Conservation (phyloP, 2,329 filamentous ascomycete genomes). For the Colletotrichum sidae region DNA sequence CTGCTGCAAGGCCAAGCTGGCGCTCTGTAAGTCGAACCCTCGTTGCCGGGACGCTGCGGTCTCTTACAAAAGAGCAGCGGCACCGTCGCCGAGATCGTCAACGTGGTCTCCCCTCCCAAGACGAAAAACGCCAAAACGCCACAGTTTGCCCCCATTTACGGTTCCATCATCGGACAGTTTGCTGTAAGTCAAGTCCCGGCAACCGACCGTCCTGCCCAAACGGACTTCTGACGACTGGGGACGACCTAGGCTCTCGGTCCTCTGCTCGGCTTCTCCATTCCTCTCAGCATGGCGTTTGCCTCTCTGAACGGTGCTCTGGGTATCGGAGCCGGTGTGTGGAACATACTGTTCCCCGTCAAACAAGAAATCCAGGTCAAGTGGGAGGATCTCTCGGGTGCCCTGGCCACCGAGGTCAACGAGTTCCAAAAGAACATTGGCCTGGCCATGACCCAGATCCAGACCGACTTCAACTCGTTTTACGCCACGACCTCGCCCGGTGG, state of each 20-base stretch:
- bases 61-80: not conserved
- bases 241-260: not conserved
- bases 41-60: not conserved
- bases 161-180: constrained; percentile 1
- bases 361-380: not conserved
- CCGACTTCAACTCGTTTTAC: constrained; percentile 13
- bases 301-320: not conserved
- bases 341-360: constrained; percentile 1
- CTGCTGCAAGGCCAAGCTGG: constrained; percentile 18
- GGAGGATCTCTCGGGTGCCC: constrained; percentile 2
- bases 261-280: not conserved
- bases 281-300: not conserved
- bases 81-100: constrained; percentile 22
- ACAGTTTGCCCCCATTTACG: constrained; percentile 6
- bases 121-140: not conserved
- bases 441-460: constrained; percentile 20
- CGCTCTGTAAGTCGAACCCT: not conserved
- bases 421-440: constrained; percentile 21
- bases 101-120: constrained; percentile 1
- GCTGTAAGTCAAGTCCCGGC: constrained; percentile 1
- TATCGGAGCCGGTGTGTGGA: constrained; percentile 1
- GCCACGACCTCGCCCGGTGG: not conserved
- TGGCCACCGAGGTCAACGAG: constrained; percentile 6
- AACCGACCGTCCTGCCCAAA: accelerated
- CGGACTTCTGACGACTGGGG: not conserved